Evolutionary conservation across 495 filamentous ascomycete genomes (phyloP).

Genomic region (Trichoderma reesei): DNA sequence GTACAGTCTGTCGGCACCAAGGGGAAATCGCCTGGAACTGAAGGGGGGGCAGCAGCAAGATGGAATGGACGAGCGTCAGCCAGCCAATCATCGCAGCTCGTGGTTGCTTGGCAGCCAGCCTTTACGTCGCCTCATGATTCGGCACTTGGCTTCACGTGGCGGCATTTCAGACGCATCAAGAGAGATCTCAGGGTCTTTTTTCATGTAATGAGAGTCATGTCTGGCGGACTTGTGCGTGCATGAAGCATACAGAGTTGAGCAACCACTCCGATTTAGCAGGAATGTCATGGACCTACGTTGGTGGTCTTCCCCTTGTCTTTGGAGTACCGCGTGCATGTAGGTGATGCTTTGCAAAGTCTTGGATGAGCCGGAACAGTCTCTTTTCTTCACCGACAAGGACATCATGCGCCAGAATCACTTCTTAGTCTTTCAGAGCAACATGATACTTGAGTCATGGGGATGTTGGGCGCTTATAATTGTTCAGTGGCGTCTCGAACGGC

Average conservation of each 20-base stretch:
- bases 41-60: neutral
- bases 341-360: too few species aligned
- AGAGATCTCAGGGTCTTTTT: neutral
- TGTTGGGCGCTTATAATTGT: too few species aligned
- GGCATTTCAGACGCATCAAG: neutral
- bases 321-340: too few species aligned
- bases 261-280: too few species aligned
- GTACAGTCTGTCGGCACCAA: neutral
- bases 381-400: too few species aligned
- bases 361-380: too few species aligned
- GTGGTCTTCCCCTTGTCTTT: too few species aligned
- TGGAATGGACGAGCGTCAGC: neutral
- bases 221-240: neutral
- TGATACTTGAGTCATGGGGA: too few species aligned
- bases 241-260: neutral
- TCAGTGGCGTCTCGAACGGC: too few species aligned
- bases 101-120: neutral
- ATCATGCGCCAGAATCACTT: too few species aligned
- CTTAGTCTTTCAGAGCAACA: too few species aligned
- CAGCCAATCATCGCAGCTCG: neutral
- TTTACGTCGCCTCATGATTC: neutral
- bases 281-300: too few species aligned
- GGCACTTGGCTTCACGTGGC: neutral
- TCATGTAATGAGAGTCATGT: neutral
- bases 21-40: neutral